Percentiles rank a stretch among this genome's conserved stretches.
Conservation (phyloP, 2,329 filamentous ascomycete genomes). For the Colletotrichum cordylinicola region DNA sequence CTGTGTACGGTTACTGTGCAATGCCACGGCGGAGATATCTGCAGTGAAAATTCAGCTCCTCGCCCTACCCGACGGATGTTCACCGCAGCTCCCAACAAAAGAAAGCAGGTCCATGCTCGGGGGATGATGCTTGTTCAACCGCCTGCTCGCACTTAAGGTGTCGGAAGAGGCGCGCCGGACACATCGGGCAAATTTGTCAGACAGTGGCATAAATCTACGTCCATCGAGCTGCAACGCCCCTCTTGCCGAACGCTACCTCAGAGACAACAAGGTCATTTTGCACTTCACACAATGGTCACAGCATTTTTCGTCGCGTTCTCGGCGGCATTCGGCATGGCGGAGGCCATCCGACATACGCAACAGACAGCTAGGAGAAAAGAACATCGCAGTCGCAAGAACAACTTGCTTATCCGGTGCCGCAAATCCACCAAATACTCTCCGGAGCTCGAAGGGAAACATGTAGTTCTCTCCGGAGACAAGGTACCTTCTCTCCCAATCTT, state of each 20-base stretch:
- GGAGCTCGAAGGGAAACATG: constrained; percentile 46
- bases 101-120: background rate
- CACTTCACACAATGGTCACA: constrained; percentile 24
- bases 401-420: constrained; percentile 49
- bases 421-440: constrained; percentile 49
- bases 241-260: background rate
- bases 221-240: background rate
- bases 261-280: background rate
- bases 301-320: constrained; percentile 43
- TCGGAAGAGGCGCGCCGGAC: background rate
- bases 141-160: background rate
- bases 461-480: constrained; percentile 50
- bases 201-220: background rate
- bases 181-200: background rate
- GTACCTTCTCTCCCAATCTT: constrained; percentile 25
- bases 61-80: background rate
- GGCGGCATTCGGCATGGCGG: constrained; percentile 49
- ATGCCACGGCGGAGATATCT: background rate
- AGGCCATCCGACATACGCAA: constrained; percentile 53
- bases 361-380: constrained; percentile 50
- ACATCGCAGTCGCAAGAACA: constrained; percentile 52
- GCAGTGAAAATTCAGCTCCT: background rate
- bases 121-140: background rate
- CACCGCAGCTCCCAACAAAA: constrained; percentile 5
- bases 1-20: background rate